phyloP scores from a whole-genome alignment of 83 land plant species.

The Picea abies region DNA sequence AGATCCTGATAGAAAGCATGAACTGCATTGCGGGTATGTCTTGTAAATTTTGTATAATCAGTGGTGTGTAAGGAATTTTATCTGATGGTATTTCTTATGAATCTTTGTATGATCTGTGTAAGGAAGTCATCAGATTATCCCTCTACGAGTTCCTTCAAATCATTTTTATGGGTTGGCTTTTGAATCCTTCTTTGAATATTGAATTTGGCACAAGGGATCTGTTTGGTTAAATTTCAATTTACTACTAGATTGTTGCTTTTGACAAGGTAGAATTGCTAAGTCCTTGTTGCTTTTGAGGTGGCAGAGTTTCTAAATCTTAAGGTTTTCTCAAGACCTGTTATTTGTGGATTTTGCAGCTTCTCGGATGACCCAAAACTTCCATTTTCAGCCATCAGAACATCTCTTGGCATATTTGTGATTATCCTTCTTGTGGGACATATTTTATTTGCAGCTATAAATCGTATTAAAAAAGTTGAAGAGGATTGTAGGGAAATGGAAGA shows the following conservation, averaged over 20 bases:
- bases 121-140: neutral
- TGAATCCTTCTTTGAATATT: neutral
- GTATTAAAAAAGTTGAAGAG: conserved; percentile 41
- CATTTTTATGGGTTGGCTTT: neutral
- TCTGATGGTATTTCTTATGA: neutral
- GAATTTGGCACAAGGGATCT: neutral
- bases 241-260: neutral
- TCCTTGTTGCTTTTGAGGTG: too few relatives aligned
- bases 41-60: neutral
- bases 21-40: conserved; percentile 70
- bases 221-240: neutral
- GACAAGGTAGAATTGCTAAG: too few relatives aligned
- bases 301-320: neutral
- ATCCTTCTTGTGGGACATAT: conserved; percentile 19
- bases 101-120: neutral
- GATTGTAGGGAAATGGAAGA: conserved; percentile 53
- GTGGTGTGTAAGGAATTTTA: neutral
- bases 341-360: conserved; percentile 12
- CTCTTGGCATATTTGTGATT: conserved; percentile 16
- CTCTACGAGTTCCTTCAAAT: neutral
- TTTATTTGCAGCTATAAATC: conserved; percentile 17
- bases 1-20: conserved; percentile 66
- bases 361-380: conserved; percentile 3
- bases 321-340: neutral
- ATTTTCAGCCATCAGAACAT: conserved; percentile 12